Conservation (phyloP, 106 monocot species). For the Phalaenopsis aphrodite region DNA sequence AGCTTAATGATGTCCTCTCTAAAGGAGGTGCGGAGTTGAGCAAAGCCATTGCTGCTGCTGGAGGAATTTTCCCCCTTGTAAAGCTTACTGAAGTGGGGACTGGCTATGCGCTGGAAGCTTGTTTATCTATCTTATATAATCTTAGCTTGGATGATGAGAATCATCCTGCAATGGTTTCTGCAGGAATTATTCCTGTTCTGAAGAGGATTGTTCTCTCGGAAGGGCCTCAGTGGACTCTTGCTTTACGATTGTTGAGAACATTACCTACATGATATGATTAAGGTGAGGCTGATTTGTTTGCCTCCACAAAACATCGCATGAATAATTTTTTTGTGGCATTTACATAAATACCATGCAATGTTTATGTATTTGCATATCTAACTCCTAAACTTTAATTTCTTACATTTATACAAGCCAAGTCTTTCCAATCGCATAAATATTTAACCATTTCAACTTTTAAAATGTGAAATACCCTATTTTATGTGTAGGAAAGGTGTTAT, state of each 20-base stretch:
- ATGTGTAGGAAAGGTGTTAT: no score
- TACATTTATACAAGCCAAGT: no score
- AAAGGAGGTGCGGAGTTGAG: conserved; percentile 42
- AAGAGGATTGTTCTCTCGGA: conserved; percentile 53
- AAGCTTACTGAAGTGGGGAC: conserved; percentile 39
- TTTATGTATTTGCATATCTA: no score
- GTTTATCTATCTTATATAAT: conserved; percentile 50
- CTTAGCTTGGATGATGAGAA: conserved; percentile 81
- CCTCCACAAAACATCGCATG: no score
- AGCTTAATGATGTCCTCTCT: conserved; percentile 47
- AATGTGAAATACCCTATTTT: no score
- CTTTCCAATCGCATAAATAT: no score
- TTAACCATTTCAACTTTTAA: no score
- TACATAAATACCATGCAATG: no score
- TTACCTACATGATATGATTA: conserved; percentile 41
- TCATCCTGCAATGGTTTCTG: conserved; percentile 61
- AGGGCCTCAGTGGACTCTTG: conserved; percentile 50
- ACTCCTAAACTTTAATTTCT: no score
- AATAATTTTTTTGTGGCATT: no score
- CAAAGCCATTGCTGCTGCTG: conserved; percentile 42
- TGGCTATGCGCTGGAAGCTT: conserved; percentile 42
- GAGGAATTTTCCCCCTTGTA: conserved; percentile 63
- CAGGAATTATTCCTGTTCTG: conserved; percentile 55
- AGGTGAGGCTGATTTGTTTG: no score
- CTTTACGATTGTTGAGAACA: conserved; percentile 51